Conservation (phyloP, 164 flowering plant species). For the Euptelea pleiosperma region DNA sequence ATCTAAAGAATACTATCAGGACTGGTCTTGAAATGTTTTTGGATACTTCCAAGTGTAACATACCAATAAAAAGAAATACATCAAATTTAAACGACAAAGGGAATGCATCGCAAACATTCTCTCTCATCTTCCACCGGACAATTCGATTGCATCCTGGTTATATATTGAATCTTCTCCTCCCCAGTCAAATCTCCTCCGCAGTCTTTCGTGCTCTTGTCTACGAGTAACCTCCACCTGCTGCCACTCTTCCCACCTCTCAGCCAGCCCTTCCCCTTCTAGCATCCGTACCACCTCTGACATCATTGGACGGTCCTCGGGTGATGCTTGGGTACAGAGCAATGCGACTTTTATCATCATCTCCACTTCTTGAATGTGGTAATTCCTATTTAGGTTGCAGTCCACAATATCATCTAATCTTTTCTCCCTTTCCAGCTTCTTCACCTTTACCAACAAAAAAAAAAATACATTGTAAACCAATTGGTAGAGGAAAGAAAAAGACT, state of each 20-base stretch:
- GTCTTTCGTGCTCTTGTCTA: slow-evolving; percentile 54
- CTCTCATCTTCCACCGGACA: slow-evolving; percentile 71
- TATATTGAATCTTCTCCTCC: slow-evolving; percentile 64
- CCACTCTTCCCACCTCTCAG: slow-evolving; percentile 84
- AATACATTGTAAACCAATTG: background rate
- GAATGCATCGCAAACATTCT: too few species aligned
- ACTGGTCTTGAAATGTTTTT: too few species aligned
- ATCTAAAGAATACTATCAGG: too few species aligned
- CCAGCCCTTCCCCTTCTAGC: slow-evolving; percentile 84
- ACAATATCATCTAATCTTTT: slow-evolving; percentile 57
- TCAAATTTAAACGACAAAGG: too few species aligned
- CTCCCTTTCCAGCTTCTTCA: slow-evolving; percentile 74
- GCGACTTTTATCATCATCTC: slow-evolving; percentile 78
- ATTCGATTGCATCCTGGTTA: slow-evolving; percentile 62
- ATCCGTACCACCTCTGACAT: slow-evolving; percentile 84
- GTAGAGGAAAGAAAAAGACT: background rate
- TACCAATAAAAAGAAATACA: too few species aligned
- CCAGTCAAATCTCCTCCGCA: slow-evolving; percentile 67
- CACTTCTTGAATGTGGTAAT: slow-evolving; percentile 47
- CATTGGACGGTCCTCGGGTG: slow-evolving; percentile 69
- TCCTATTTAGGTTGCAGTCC: slow-evolving; percentile 44
- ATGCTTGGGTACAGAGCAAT: slow-evolving; percentile 60
- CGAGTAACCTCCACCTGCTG: slow-evolving; percentile 57
- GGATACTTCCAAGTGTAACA: too few species aligned
- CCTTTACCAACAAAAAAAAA: slow-evolving; percentile 29